Evolutionary conservation across 179 eudicot genomes (phyloP).

Genomic region (Spergularia azorica): DNA sequence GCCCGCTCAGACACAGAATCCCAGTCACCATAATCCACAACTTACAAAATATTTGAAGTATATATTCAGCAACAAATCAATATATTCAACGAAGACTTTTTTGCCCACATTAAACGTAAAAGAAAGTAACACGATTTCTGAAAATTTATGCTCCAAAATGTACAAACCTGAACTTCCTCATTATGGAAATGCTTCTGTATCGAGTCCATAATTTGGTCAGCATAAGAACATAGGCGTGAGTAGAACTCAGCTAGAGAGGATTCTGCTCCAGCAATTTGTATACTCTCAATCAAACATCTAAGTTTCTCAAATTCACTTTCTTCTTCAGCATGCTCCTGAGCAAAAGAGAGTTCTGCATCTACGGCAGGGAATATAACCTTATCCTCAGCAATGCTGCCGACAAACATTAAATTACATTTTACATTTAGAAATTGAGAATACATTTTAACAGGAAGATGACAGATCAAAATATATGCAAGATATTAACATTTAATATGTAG

Average conservation of each 20-base stretch:
- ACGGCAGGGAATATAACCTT: slow-evolving; percentile 96
- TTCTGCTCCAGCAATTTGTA: slow-evolving; percentile 70
- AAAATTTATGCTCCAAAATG: slow-evolving; percentile 10
- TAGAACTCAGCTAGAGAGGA: slow-evolving; percentile 74
- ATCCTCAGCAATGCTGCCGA: slow-evolving; percentile 95
- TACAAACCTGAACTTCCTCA: slow-evolving; percentile 85
- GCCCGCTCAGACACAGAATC: not conserved
- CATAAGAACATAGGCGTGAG: slow-evolving; percentile 67
- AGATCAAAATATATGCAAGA: slow-evolving; percentile 2
- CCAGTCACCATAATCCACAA: not conserved
- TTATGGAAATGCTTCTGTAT: slow-evolving; percentile 72
- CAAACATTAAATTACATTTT: slow-evolving; percentile 28
- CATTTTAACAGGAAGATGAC: slow-evolving; percentile 8
- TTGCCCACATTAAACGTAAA: not conserved
- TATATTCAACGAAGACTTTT: not conserved
- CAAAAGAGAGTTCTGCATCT: slow-evolving; percentile 82
- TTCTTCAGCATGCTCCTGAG: slow-evolving; percentile 95
- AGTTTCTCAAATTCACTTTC: slow-evolving; percentile 80
- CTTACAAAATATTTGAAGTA: not conserved
- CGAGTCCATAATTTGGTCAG: slow-evolving; percentile 85
- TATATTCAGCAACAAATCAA: slow-evolving; percentile 3
- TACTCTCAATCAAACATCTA: slow-evolving; percentile 78
- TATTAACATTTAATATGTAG: not conserved
- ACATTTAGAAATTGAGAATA: not conserved
- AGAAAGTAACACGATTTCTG: not conserved